Base-by-base conservation (phyloP, 495 filamentous ascomycete species). In the Hypoxylon trugodes region DNA sequence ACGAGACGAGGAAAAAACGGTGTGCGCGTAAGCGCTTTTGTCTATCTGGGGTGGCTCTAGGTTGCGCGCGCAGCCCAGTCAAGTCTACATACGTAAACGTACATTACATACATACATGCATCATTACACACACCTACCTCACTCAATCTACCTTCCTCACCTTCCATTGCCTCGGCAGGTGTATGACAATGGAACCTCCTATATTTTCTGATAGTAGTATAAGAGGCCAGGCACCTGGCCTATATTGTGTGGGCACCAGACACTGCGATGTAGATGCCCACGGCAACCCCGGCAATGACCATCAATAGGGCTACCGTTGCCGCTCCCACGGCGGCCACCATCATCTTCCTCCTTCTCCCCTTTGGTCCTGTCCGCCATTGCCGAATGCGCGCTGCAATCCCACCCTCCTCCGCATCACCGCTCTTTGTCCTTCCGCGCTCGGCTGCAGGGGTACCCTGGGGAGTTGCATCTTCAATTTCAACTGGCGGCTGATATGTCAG, bases 251-350 rank as follows among this genome's bases (percentile, higher is more conserved):
- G 16, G 15, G 60, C 37, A 10, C 57, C 52, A 22, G 58, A 42
- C 26, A 67, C 52, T 28, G 64, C 57, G 15, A 67, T 32, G 10
- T 56, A 61, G 9, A 67, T 40, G 40, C 64, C 64, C n/a, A 67
- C 58, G 38, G 46, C 38, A 4, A 67, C 33, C 32, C 64, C 64
- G 1, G 47, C 64, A 33, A 67, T 28, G 18, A 53, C 47, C 38
- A 58, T 47, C 38, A 67, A 3, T 24, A 66, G 16, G 13, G 62
- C 62, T 4, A 47, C 52, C 9, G 40, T 18, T 5, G 47, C 52
- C 25, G 58, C 57, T 2, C 57, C 57, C 1, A 61, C 16, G 6
- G 30, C 28, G 1, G 26, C 15, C 37, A 47, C 42, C 13, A 36
- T 41, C 8, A 58, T 58, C 49, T 58, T 56, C 57, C 37, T 61